A percentile compares a stretch with the other conserved stretches of the same genome.
Evolutionary conservation across 2,329 filamentous ascomycete genomes (phyloP).

Genomic region (Chaetomium sp.): DNA sequence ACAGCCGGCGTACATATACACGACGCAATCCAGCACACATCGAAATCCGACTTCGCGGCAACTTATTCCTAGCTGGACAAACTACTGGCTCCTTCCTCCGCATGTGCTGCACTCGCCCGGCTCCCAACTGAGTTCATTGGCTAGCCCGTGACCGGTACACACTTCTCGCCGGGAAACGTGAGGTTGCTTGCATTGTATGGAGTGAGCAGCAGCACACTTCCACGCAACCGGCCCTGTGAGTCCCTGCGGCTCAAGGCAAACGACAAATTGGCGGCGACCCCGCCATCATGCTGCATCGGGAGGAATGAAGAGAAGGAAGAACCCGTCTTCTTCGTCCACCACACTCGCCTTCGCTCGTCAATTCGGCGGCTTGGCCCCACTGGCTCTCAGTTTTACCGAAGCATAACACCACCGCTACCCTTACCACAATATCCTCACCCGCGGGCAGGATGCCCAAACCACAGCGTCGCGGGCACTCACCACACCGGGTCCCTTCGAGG

Average conservation of each 20-base stretch:
- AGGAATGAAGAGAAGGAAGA: constrained; percentile 20
- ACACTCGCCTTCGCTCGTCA: constrained; percentile 9
- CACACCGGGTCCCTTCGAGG: constrained; percentile 37
- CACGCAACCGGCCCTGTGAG: constrained; percentile 18
- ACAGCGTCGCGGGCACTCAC: constrained; percentile 39
- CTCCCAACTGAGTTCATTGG: constrained; percentile 16
- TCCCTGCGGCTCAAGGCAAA: constrained; percentile 18
- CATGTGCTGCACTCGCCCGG: constrained; percentile 11
- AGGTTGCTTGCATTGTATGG: constrained; percentile 18
- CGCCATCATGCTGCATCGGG: constrained; percentile 11
- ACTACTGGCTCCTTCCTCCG: constrained; percentile 8
- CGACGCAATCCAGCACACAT: constrained; percentile 1
- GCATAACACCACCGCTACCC: no score
- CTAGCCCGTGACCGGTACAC: constrained; percentile 12
- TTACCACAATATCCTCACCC: background rate
- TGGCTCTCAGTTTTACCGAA: constrained; percentile 21
- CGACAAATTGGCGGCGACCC: constrained; percentile 10
- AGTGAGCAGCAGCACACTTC: constrained; percentile 17
- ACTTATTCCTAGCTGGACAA: constrained; percentile 11
- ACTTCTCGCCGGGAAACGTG: constrained; percentile 11
- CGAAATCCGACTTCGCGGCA: constrained; percentile 1
- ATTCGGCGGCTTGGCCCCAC: background rate
- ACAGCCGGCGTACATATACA: constrained; percentile 7
- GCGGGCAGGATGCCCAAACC: constrained; percentile 39
- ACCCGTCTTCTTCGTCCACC: constrained; percentile 6